Percentiles rank a stretch among this genome's conserved stretches.
Evolutionary conservation across 345 rosid genomes (phyloP).

Genomic region (Boechera divaricarpa): DNA sequence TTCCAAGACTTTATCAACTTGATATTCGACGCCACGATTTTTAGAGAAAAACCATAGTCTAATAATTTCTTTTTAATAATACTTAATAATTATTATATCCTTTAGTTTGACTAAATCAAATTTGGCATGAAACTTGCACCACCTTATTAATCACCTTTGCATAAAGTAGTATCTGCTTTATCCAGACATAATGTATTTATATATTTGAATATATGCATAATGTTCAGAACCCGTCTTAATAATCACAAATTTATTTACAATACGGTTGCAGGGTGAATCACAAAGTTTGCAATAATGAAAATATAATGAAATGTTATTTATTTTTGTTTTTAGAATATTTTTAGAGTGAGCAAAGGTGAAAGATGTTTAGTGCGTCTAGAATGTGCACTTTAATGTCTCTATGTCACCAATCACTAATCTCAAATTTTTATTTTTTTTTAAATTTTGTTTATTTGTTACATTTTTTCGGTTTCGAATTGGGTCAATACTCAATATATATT

Average conservation of each 20-base stretch:
- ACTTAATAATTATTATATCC: neutral
- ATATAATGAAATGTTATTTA: neutral
- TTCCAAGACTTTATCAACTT: slow-evolving; percentile 38
- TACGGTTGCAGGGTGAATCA: slow-evolving; percentile 4
- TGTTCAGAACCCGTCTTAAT: neutral
- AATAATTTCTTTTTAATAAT: neutral
- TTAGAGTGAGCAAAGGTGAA: slow-evolving; percentile 22
- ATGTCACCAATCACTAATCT: slow-evolving; percentile 27
- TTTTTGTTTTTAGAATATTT: neutral
- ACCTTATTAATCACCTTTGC: slow-evolving; percentile 32
- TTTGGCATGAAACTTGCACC: slow-evolving; percentile 44
- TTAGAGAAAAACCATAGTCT: slow-evolving; percentile 15
- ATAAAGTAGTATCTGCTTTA: slow-evolving; percentile 34
- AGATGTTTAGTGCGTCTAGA: slow-evolving; percentile 31
- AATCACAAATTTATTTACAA: neutral
- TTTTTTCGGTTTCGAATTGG: neutral
- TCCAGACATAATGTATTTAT: neutral
- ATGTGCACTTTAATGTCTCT: slow-evolving; percentile 19
- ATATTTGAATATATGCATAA: neutral
- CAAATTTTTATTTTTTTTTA: neutral
- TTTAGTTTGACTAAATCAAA: slow-evolving; percentile 34
- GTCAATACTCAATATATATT: neutral
- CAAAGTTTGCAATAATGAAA: slow-evolving; percentile 6
- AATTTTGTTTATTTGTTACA: neutral
- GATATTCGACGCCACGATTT: slow-evolving; percentile 47